A percentile compares a stretch with the other conserved stretches of the same genome.
Conservation (phyloP, 768 basidiomycete species). For the Boletus rubroflammeus region DNA sequence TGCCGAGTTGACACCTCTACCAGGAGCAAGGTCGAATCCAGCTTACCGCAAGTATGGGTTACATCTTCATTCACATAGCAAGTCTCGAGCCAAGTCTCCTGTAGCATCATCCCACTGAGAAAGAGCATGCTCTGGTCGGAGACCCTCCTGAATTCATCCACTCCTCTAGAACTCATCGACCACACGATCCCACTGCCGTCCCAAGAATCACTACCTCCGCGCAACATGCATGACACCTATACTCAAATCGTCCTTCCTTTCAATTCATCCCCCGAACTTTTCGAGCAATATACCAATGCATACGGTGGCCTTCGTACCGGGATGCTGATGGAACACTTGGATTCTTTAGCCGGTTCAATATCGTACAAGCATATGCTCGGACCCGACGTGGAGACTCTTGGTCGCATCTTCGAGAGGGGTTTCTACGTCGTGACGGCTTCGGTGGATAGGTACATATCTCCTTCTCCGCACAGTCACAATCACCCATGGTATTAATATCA, state of each 20-base stretch:
- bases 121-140: slow-evolving; percentile 57
- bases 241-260: slow-evolving; percentile 65
- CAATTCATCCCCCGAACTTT: slow-evolving; percentile 49
- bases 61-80: not conserved
- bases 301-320: slow-evolving; percentile 68
- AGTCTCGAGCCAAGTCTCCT: slow-evolving; percentile 7
- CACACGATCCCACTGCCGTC: slow-evolving; percentile 12
- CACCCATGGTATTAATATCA: not conserved
- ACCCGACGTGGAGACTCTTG: slow-evolving; percentile 52
- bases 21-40: slow-evolving; percentile 53
- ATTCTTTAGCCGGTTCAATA: slow-evolving; percentile 82
- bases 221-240: slow-evolving; percentile 71
- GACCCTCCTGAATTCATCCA: slow-evolving; percentile 42
- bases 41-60: slow-evolving; percentile 46
- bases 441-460: slow-evolving; percentile 56
- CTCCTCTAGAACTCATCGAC: slow-evolving; percentile 16
- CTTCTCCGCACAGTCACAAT: not conserved
- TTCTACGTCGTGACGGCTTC: slow-evolving; percentile 84
- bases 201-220: slow-evolving; percentile 35
- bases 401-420: slow-evolving; percentile 55
- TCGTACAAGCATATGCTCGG: slow-evolving; percentile 81
- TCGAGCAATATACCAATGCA: slow-evolving; percentile 71
- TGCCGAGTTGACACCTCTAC: not conserved
- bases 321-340: slow-evolving; percentile 75
- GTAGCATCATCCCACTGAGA: slow-evolving; percentile 55